Evolutionary conservation across 352 stramenopile species (phyloP).

Genomic region (Thraustochytrium striatum): DNA sequence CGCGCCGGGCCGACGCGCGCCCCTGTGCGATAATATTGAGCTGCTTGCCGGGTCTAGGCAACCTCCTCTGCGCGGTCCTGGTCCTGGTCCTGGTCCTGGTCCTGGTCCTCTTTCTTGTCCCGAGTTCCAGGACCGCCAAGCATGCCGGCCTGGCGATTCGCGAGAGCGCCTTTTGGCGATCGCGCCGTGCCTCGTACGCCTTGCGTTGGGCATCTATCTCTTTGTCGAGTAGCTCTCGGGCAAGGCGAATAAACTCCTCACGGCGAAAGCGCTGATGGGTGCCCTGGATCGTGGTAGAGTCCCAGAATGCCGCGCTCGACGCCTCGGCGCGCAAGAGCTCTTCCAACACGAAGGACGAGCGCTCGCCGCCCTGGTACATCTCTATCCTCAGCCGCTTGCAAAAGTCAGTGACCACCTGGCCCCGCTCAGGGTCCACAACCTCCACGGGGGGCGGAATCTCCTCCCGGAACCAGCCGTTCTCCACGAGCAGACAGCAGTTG

Average conservation of each 20-base stretch:
- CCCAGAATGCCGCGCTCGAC: not conserved
- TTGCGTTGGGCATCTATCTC: not conserved
- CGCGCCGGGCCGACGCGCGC: not conserved
- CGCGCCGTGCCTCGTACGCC: not conserved
- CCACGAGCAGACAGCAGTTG: not conserved
- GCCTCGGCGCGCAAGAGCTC: constrained; percentile 19
- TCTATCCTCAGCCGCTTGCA: constrained; percentile 3
- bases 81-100: not conserved
- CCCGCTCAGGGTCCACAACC: not conserved
- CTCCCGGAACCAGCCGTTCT: not conserved
- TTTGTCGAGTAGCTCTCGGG: not conserved
- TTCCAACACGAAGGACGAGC: not conserved
- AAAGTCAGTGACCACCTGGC: constrained; percentile 3
- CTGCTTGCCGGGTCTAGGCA: too few relatives aligned
- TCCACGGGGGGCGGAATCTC: not conserved
- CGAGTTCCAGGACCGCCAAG: too few relatives aligned
- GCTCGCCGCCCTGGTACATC: constrained; percentile 23
- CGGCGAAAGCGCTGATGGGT: constrained; percentile 16
- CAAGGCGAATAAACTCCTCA: not conserved
- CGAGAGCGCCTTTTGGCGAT: not conserved
- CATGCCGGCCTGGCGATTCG: too few relatives aligned
- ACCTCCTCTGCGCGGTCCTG: too few relatives aligned
- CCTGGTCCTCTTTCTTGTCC: not conserved
- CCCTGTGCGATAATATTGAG: not conserved
- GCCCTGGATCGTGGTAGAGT: constrained; percentile 13